These are phyloP conservation scores for Lecanosticta acicola DNA, from an alignment of 2,329 filamentous ascomycete genomes.

Conservation along the genomic window DNA sequence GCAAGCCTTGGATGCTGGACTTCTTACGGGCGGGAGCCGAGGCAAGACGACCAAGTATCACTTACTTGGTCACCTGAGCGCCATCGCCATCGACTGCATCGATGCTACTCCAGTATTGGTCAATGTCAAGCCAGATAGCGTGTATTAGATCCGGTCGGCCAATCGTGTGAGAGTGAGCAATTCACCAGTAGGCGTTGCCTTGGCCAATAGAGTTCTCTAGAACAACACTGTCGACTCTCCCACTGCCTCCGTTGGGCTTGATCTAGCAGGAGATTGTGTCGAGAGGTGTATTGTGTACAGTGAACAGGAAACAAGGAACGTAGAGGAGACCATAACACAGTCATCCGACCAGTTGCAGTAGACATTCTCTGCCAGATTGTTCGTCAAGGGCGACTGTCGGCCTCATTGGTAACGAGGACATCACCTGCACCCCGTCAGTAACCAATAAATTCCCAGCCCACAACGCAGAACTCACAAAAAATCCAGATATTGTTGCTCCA, in stretches of 20 bases:
- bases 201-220: constrained; percentile 58
- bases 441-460: too few relatives aligned
- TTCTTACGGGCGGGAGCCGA: not conserved
- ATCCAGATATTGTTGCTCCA: constrained; percentile 53
- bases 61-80: constrained; percentile 39
- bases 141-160: too few relatives aligned
- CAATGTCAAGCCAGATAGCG: constrained; percentile 51
- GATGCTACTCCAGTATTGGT: constrained; percentile 50
- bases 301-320: too few relatives aligned
- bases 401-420: constrained; percentile 56
- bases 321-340: constrained; percentile 54
- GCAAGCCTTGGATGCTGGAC: constrained; percentile 48
- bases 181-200: constrained; percentile 55
- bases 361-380: constrained; percentile 55
- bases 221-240: constrained; percentile 46
- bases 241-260: constrained; percentile 55
- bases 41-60: not conserved
- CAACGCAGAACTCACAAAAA: too few relatives aligned
- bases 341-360: constrained; percentile 56
- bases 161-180: too few relatives aligned
- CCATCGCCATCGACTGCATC: constrained; percentile 42
- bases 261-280: too few relatives aligned
- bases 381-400: constrained; percentile 50
- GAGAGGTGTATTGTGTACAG: too few relatives aligned
- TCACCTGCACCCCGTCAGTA: not conserved